These are phyloP conservation scores for Seiridium unicorne DNA, from an alignment of 2,329 filamentous ascomycete genomes.

Conservation along the genomic window DNA sequence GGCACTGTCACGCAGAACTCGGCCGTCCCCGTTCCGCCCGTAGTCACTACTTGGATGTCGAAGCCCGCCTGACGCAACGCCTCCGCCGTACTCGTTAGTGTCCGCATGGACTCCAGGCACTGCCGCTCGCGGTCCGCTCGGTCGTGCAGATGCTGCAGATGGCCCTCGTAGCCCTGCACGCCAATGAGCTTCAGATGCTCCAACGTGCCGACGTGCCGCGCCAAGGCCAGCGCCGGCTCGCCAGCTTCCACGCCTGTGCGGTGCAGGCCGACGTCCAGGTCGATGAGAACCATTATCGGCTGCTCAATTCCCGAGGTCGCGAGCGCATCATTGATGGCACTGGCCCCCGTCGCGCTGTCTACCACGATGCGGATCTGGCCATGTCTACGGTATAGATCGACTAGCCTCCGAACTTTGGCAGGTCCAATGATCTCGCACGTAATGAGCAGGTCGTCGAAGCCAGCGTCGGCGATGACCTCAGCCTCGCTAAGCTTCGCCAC, in stretches of 20 bases:
- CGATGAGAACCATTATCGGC: conserved; percentile 40
- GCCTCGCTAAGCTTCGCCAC: conserved; percentile 51
- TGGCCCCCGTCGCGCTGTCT: conserved; percentile 42
- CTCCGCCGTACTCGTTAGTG: conserved; percentile 40
- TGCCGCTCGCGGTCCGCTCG: conserved; percentile 35
- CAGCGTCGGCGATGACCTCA: conserved; percentile 38
- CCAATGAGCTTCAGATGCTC: conserved; percentile 42
- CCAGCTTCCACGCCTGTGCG: conserved; percentile 45
- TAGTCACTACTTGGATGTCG: conserved; percentile 47
- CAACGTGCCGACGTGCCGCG: conserved; percentile 32
- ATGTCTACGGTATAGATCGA: conserved; percentile 39
- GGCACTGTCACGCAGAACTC: conserved; percentile 50
- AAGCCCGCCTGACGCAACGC: conserved; percentile 38
- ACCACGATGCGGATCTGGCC: conserved; percentile 42
- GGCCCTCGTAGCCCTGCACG: conserved; percentile 52
- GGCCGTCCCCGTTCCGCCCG: conserved; percentile 50
- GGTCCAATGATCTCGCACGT: conserved; percentile 49
- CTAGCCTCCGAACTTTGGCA: conserved; percentile 43
- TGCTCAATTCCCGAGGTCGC: conserved; percentile 31
- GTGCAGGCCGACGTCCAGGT: conserved; percentile 49
- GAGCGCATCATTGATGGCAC: conserved; percentile 42
- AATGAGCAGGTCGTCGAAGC: conserved; percentile 48
- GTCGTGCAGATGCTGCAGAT: conserved; percentile 49
- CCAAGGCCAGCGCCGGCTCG: conserved; percentile 36
- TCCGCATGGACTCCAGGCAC: conserved; percentile 45